Percentiles rank a stretch among this genome's conserved stretches.
Evolutionary conservation across 768 basidiomycete genomes (phyloP).

Genomic region (Tulasnella sp.): DNA sequence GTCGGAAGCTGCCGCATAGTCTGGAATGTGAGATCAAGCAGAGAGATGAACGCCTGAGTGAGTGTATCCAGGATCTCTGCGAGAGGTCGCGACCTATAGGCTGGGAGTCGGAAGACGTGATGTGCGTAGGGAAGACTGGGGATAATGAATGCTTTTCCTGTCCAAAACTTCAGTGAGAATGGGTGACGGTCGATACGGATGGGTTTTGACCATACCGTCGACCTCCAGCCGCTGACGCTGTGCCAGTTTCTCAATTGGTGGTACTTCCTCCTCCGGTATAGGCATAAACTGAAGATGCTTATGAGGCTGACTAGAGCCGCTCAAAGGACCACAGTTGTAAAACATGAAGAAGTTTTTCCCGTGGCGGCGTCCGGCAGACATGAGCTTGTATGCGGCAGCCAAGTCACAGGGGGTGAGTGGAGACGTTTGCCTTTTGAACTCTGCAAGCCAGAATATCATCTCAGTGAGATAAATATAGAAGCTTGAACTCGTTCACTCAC

Average conservation of each 20-base stretch:
- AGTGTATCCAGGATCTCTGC: conserved; percentile 47
- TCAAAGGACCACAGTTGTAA: conserved; percentile 82
- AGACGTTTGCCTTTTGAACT: conserved; percentile 67
- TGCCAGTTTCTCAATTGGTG: conserved; percentile 71
- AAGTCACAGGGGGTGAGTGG: conserved; percentile 76
- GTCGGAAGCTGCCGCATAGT: conserved; percentile 53
- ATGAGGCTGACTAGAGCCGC: conserved; percentile 84
- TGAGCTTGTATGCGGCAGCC: conserved; percentile 63
- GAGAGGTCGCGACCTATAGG: conserved; percentile 30
- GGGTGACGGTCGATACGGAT: not conserved
- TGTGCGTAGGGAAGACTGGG: conserved; percentile 68
- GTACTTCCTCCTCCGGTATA: conserved; percentile 46
- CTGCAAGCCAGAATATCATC: conserved; percentile 37
- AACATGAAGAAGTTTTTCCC: conserved; percentile 67
- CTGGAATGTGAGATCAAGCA: conserved; percentile 70
- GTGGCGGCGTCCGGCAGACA: conserved; percentile 56
- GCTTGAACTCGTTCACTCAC: conserved; percentile 32
- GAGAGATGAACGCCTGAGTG: conserved; percentile 54
- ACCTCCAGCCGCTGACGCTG: conserved; percentile 47
- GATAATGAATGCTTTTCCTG: conserved; percentile 69
- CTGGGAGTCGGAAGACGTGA: conserved; percentile 55
- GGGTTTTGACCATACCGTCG: conserved; percentile 35
- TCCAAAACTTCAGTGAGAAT: not conserved
- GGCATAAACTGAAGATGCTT: conserved; percentile 88
- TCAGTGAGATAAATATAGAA: not conserved